Percentiles rank a stretch among this genome's conserved stretches.
These are phyloP conservation scores for Zangia roseola DNA, from an alignment of 768 basidiomycete genomes.

Conservation along the genomic window DNA sequence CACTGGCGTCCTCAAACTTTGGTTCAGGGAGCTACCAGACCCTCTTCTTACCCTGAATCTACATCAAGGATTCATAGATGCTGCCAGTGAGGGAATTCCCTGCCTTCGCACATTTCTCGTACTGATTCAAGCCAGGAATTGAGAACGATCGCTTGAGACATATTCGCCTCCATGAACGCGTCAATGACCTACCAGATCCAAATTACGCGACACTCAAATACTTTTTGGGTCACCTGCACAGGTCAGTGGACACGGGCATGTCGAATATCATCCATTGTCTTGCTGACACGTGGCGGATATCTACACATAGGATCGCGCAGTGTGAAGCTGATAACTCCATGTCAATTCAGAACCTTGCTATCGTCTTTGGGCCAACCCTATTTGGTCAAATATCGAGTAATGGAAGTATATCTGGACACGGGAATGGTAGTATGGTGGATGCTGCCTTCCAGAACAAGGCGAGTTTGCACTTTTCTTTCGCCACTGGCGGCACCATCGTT, in stretches of 20 bases:
- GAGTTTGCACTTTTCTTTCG: conserved; percentile 2
- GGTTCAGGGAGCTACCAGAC: conserved; percentile 95
- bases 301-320: conserved; percentile 61
- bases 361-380: conserved; percentile 97
- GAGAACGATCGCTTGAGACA: conserved; percentile 95
- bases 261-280: neutral
- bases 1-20: conserved; percentile 90
- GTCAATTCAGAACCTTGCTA: conserved; percentile 90
- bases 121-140: conserved; percentile 50
- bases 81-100: conserved; percentile 67
- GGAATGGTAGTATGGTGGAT: conserved; percentile 62
- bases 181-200: conserved; percentile 97
- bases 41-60: conserved; percentile 81
- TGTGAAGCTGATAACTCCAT: conserved; percentile 83
- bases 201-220: conserved; percentile 97
- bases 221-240: conserved; percentile 91
- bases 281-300: conserved; percentile 8
- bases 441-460: conserved; percentile 74
- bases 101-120: neutral
- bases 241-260: conserved; percentile 43
- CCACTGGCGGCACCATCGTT: neutral
- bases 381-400: conserved; percentile 66
- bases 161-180: conserved; percentile 93
- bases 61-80: conserved; percentile 93
- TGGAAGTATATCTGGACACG: conserved; percentile 44